Evolutionary conservation across 768 basidiomycete genomes (phyloP), one percentile per base, ranked within the genome.

Genomic region (Trametes cinnabarina): DNA sequence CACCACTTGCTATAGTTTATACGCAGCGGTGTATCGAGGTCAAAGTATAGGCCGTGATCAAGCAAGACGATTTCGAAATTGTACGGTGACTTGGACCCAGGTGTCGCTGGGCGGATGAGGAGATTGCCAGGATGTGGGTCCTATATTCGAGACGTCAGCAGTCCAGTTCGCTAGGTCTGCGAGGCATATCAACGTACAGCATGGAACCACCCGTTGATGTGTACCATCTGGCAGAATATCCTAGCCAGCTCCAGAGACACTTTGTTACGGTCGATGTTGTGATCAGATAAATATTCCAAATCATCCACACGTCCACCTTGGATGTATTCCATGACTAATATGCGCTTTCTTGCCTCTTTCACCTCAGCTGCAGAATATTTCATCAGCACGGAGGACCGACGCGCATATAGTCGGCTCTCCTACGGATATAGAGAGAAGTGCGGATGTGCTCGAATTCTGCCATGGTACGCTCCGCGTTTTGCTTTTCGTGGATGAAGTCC

Each of bases 21-120:
- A 22, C 95, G 85, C 4, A 98, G 75, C 40, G 86, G 78, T 19
- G 83, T 74, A 54, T 92, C 87, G 4, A 99, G 77, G 68, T 97
- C 94, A 64, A 98, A 98, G 72, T 98, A 96, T 17, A 94, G 76
- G 4, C 92, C 96, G 63, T 98, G 95, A 68, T 99, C 97, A 59
- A 99, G 77, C 1, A 98, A 79, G 23, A 92, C 94, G 49, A 98
- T 90, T 68, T 99, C 97, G 65, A 98, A 98, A 69, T 98, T 98
- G 74, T 91, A 91, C 0, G 92, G 91, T 9, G 92, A 93, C 56
- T 76, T 80, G 1, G 92, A 89, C 3, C 60, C 63, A 15, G 67
- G 62, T 7, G 81, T 79, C 6, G 88, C 82, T 1, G 89, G 85
- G 54, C 97, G 85, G 44, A 99, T 97, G 26, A 98, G 78, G 23